Base-by-base conservation (phyloP, 176 grass and related monocot species). In the Lolium rigidum region DNA sequence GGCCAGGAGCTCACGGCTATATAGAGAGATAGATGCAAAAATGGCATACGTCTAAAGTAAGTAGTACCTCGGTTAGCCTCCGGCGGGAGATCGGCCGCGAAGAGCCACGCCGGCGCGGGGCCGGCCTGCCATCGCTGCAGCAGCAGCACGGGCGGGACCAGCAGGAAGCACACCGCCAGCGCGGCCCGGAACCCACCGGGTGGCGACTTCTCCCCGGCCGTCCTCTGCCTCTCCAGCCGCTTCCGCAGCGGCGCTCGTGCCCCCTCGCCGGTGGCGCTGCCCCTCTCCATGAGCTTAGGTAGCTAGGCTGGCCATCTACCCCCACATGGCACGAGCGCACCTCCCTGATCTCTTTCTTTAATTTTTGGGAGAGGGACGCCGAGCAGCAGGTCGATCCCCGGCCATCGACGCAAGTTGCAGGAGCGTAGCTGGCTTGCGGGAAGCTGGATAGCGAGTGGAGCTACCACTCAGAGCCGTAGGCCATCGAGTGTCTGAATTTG, bases 41-140 rank as follows among this genome's bases (percentile, higher is more conserved):
- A 66, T 7, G 15, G 68, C 79, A 48, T 7, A 87, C 86, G 48
- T 28, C 26, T 28, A 28, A 28, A 28, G 26, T 28, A 28, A 28
- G 26, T 28, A 16, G 17, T 37, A 89, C 87, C 87, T 84, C 7
- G 75, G 75, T 21, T 22, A 6, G n/a, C 74, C 18, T 52, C 81
- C 43, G 64, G 64, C 20, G 64, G 80, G 62, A 66, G 74, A 35
- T 65, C 59, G 41, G 25, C 15, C 17, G 12, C 74, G 63, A 83
- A 79, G 87, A 84, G 51, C 87, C 81, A 79, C 87, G 43, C 81
- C 80, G 50, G 86, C 80, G 73, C 22, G 26, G 74, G 46, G 24
- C 74, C 74, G 64, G 81, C 80, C 31, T 72, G 87, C 87, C 52
- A 43, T 52, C 64, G 81, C 87, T 79, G 87, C 64, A 88, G 81